phyloP scores from a whole-genome alignment of 2,329 filamentous ascomycete genomes.

The Apiospora rasikravindrae region DNA sequence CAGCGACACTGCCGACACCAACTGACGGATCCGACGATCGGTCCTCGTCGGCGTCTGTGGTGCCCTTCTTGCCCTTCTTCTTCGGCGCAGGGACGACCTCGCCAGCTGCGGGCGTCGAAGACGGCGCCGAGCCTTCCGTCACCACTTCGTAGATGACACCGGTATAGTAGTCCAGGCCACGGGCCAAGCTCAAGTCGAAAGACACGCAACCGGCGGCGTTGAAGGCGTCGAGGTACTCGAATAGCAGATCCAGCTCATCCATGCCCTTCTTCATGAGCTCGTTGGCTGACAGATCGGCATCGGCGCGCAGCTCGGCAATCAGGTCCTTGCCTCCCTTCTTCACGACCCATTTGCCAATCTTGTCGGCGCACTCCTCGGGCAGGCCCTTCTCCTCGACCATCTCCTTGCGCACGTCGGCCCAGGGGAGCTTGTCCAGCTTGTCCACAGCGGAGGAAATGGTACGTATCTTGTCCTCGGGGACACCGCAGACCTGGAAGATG shows the following conservation, averaged over 20 bases:
- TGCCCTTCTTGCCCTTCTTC: conserved; percentile 49
- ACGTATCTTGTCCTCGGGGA: conserved; percentile 74
- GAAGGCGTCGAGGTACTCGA: conserved; percentile 72
- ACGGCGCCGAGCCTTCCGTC: conserved; percentile 68
- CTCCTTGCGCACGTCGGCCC: conserved; percentile 75
- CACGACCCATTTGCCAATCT: conserved; percentile 74
- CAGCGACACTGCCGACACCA: conserved; percentile 76
- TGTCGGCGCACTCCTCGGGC: conserved; percentile 68
- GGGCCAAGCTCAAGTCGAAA: conserved; percentile 75
- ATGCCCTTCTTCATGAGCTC: conserved; percentile 70
- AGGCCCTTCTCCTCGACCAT: conserved; percentile 81
- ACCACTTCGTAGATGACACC: conserved; percentile 77
- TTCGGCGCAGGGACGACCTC: conserved; percentile 36
- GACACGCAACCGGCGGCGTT: conserved; percentile 67
- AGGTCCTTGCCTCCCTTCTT: conserved; percentile 70
- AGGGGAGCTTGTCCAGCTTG: conserved; percentile 78
- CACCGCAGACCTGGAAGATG: conserved; percentile 79
- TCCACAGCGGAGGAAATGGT: conserved; percentile 79
- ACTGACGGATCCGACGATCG: conserved; percentile 72
- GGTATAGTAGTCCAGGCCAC: conserved; percentile 79
- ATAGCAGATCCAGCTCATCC: conserved; percentile 71
- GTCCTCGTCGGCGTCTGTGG: conserved; percentile 57
- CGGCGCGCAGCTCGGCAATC: conserved; percentile 61
- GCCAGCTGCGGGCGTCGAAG: conserved; percentile 41
- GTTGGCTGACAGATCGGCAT: conserved; percentile 66